Conservation (phyloP, 1,284 basidiomycete genomes). For the Trametes sp. region DNA sequence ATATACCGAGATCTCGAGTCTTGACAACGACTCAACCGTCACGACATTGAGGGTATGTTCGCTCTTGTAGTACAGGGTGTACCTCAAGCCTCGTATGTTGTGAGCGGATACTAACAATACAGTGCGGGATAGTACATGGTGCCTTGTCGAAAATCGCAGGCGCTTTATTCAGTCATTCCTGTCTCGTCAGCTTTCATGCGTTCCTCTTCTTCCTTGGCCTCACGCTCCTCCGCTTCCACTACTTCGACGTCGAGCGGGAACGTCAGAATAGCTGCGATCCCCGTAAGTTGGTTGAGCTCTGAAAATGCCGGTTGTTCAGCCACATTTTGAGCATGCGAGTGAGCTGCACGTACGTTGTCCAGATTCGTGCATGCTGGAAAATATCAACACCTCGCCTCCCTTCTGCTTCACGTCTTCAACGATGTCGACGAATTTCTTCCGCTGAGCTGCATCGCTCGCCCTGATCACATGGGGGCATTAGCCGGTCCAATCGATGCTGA, state of each 20-base stretch:
- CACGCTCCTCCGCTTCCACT: conserved; percentile 85
- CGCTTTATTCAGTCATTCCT: conserved; percentile 21
- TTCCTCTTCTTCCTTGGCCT: conserved; percentile 63
- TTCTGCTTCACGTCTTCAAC: conserved; percentile 91
- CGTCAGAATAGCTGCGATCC: conserved; percentile 94
- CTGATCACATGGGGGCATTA: conserved; percentile 39
- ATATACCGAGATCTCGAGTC: too few species aligned
- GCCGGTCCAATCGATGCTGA: too few species aligned
- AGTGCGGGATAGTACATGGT: conserved; percentile 2
- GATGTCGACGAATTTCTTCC: conserved; percentile 88
- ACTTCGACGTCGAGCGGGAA: conserved; percentile 97
- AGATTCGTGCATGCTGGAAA: conserved; percentile 99
- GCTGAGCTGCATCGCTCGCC: conserved; percentile 75
- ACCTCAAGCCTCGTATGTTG: conserved; percentile 10
- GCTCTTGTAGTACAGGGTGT: too few species aligned
- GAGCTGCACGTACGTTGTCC: conserved; percentile 80
- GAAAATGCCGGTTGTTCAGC: conserved; percentile 14
- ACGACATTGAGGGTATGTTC: too few species aligned
- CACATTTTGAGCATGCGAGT: not conserved
- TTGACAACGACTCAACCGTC: too few species aligned
- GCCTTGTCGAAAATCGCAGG: conserved; percentile 1
- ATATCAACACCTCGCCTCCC: conserved; percentile 94
- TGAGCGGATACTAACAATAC: conserved; percentile 30
- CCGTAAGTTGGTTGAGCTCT: conserved; percentile 96
- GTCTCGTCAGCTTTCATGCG: conserved; percentile 43